Evolutionary conservation across 371 early-diverging fungal genomes (phyloP), one percentile per base, ranked within the genome.

Genomic region (Circinella umbellata): DNA sequence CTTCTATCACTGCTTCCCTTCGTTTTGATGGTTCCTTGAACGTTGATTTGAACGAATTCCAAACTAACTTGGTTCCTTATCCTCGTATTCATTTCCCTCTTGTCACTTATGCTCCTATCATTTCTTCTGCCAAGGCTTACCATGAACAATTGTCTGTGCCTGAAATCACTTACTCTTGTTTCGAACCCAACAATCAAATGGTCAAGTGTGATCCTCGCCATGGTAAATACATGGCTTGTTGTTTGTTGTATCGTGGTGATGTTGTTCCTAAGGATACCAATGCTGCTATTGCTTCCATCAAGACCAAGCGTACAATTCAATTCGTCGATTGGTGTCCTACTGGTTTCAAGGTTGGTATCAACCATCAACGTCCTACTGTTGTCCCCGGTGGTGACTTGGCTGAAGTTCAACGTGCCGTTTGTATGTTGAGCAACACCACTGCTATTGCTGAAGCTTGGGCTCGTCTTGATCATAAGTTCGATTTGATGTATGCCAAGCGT

Each of bases 311-410:
- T 69, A 93, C 93, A 61, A 93, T 92, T 69, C 94, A 95, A 82
- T 96, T 97, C 82, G 98, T 97, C 73, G 96, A 96, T 82, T 97
- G 98, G 98, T 96, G 96, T 81, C 98, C 98, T 42, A 96, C 96
- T 55, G 96, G 96, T 73, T 73, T 73, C 73, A 73, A 73, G 73
- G 94, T 96, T 67, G 98, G 96, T 71, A 95, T 97, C 83, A 96
- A 96, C 88, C 84, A 90, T 83, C 91, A 91, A 72, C 88, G 91
- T 39, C 96, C 98, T 18, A 89, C 94, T 61, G 93, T 93, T 69
- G 86, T 96, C 20, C 95, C 95, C 55, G 94, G 92, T 53, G 93
- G 92, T 62, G 94, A 94, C 71, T 86, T 94, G 70, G 95, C 96
- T 79, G 87, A 90, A 82, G 95, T 96, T 4, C 89, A 88, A 70